Percentiles rank a stretch among this genome's conserved stretches.
Conservation (phyloP, 257 asterid species). For the Thymus mandschuricus region DNA sequence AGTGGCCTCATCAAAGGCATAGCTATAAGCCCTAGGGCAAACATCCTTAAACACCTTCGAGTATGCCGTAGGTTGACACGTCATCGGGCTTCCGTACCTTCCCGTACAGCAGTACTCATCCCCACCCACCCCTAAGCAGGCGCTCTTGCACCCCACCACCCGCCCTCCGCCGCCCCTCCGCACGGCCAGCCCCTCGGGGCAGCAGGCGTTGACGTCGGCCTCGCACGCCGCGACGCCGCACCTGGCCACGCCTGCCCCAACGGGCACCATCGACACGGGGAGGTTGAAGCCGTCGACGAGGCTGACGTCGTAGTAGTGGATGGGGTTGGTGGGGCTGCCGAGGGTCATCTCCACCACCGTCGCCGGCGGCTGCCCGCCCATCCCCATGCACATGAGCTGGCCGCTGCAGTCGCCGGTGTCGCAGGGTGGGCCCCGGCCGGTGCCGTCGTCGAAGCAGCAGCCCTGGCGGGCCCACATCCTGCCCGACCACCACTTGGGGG, state of each 20-base stretch:
- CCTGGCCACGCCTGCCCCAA: slow-evolving; percentile 40
- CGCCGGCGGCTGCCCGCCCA: slow-evolving; percentile 70
- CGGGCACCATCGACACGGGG: slow-evolving; percentile 70
- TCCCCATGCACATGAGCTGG: slow-evolving; percentile 53
- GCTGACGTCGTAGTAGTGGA: slow-evolving; percentile 81
- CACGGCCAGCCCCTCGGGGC: slow-evolving; percentile 59
- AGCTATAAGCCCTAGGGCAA: slow-evolving; percentile 72
- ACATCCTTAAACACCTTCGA: slow-evolving; percentile 58
- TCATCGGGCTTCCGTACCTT: slow-evolving; percentile 36
- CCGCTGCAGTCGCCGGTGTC: slow-evolving; percentile 81
- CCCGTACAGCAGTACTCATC: slow-evolving; percentile 65
- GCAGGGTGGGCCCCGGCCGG: slow-evolving; percentile 55
- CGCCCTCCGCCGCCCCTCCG: slow-evolving; percentile 37
- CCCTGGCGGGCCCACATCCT: slow-evolving; percentile 82
- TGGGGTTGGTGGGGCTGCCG: slow-evolving; percentile 47
- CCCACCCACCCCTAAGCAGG: slow-evolving; percentile 52
- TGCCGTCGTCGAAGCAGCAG: slow-evolving; percentile 53
- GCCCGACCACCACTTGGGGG: slow-evolving; percentile 81
- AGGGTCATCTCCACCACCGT: slow-evolving; percentile 81
- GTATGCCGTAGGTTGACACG: slow-evolving; percentile 54
- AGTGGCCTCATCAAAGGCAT: slow-evolving; percentile 54
- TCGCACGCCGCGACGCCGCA: slow-evolving; percentile 81
- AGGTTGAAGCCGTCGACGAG: slow-evolving; percentile 81
- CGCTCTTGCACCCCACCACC: slow-evolving; percentile 76
- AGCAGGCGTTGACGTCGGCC: slow-evolving; percentile 57